Evolutionary conservation across 805 yeast genomes (phyloP), one percentile per base, ranked within the genome.

Genomic region (Brettanomyces custersianus): DNA sequence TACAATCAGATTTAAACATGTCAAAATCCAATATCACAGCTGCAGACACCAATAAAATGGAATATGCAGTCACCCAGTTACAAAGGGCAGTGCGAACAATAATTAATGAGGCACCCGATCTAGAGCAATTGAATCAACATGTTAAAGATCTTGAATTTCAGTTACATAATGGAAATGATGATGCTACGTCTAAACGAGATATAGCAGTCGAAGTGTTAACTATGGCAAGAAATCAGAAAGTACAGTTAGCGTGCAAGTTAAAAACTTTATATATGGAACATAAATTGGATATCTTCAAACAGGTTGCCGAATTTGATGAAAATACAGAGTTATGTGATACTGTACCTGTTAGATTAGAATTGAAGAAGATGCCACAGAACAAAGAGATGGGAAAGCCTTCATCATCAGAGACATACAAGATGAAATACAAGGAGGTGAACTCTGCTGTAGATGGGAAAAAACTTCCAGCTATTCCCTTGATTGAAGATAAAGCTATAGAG

Each of bases 391-490:
- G 41, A 29, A 43, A 39, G 20, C 20, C 40, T 19, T 36, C 29
- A 7, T 31, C 34, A 12, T 22, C 32, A 12, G 16, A 34, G 13
- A 23, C 31, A 4, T 4, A 9, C 9, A 25, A 35, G 23, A 38
- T 22, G 17, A 32, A 43, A 21, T 37, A 36, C 22, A 31, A 40
- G 8, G 35, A 43, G 6, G 31, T 38, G 25, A 41, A 41, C 29
- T 43, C 39, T 18, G 36, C 44, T 15, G n/a, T n/a, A n/a, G 33
- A 40, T 6, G 41, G 42, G 16, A 45, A 44, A 28, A 11, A n/a
- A 4, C 21, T 46, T 11, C 96, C 96, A 1, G 65, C 64, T 9
- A 56, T 87, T 13, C 96, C 96, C 1, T 57, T 55, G 21, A 82
- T 90, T 28, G 55, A 65, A 5, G 72, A 80, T 49, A 70, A 72